phyloP scores from a whole-genome alignment of 148 eudicot genomes.

The Arctostaphylos glauca region DNA sequence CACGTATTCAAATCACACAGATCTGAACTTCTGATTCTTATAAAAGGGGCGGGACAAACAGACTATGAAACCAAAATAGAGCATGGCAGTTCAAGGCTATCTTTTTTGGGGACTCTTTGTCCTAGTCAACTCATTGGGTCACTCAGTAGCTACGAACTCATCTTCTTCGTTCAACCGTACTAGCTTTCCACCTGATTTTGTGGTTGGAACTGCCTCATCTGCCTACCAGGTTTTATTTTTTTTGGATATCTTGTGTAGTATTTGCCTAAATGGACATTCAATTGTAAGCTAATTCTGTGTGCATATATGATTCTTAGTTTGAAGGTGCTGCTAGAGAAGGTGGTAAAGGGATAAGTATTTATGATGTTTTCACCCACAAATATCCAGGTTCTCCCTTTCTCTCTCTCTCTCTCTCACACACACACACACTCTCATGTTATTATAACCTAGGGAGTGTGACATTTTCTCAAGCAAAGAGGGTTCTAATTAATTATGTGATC shows the following conservation, averaged over 20 bases:
- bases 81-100: neutral
- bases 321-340: conserved; percentile 14
- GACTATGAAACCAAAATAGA: neutral
- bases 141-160: neutral
- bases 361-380: conserved; percentile 4
- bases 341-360: conserved; percentile 6
- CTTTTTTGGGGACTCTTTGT: neutral
- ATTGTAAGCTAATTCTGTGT: too few species aligned
- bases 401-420: neutral
- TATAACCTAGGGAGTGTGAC: neutral
- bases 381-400: neutral
- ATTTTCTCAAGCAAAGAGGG: too few species aligned
- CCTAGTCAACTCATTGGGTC: neutral
- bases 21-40: neutral
- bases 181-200: neutral
- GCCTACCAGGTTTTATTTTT: neutral
- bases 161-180: neutral
- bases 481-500: neutral
- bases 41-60: neutral
- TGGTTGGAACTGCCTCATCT: conserved; percentile 7
- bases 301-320: neutral
- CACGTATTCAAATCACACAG: too few species aligned
- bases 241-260: neutral
- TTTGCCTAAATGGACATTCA: too few species aligned
- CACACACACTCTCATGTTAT: neutral